A percentile compares a stretch with the other conserved stretches of the same genome.
phyloP scores from a whole-genome alignment of 108 stramenopile species.

The Stephanodiscus minutulus region DNA sequence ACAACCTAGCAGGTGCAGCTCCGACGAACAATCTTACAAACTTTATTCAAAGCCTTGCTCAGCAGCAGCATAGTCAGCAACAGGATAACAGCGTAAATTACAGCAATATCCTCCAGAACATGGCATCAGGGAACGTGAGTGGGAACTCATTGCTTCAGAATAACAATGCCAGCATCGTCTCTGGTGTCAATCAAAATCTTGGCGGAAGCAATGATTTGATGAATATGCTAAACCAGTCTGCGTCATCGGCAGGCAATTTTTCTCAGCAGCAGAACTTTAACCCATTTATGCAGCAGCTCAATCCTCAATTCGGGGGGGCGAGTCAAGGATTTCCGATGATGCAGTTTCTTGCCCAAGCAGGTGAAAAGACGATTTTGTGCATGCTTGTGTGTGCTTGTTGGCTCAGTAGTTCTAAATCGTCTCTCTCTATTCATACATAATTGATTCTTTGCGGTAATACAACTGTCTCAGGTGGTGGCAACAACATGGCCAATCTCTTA shows the following conservation, averaged over 20 bases:
- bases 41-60: conserved; percentile 17
- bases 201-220: conserved; percentile 11
- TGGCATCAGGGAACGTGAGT: conserved; percentile 14
- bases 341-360: conserved; percentile 35
- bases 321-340: conserved; percentile 32
- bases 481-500: conserved; percentile 6
- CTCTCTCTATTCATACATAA: neutral
- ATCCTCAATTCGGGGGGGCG: conserved; percentile 16
- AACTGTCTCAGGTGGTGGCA: conserved; percentile 7
- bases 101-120: conserved; percentile 29
- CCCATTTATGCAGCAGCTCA: conserved; percentile 29
- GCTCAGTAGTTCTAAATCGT: neutral
- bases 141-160: conserved; percentile 29
- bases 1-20: neutral
- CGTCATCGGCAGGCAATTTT: conserved; percentile 3
- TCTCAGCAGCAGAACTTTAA: conserved; percentile 31
- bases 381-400: neutral
- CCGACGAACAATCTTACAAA: conserved; percentile 13
- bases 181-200: conserved; percentile 15
- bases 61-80: conserved; percentile 17
- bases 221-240: conserved; percentile 23
- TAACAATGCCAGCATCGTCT: neutral
- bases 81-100: neutral
- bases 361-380: conserved; percentile 3
- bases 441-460: neutral